Evolutionary conservation across 2,329 filamentous ascomycete species (phyloP), one percentile per base, ranked within the genome.

Genomic region (Venturia asperata): DNA sequence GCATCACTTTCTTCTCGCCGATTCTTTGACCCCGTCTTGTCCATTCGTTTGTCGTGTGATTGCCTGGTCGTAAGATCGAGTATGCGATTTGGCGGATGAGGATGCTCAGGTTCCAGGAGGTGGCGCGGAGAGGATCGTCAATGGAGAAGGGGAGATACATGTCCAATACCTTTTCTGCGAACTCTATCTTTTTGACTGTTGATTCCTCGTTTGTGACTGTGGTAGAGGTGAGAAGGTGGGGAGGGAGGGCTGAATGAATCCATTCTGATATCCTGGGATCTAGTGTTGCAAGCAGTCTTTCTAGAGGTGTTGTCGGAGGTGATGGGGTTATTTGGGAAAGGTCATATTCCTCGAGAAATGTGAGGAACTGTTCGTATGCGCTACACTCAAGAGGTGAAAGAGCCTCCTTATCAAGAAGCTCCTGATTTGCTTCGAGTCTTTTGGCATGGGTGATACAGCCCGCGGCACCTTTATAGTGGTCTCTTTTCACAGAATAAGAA

Each of bases 71-170:
- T 10, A 66, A 10, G 11, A 66, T 42, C 17, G 47, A 58, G 56
- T 67, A 67, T 2, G 64, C 64, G 19, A 63, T 13, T 37, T 19
- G 34, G 37, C 65, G 65, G n/a, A 67, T 37, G 3, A n/a, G n/a
- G 5, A n/a, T 49, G 34, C 55, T 27, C 24, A 52, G 17, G 17
- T 55, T 30, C 65, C 65, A 67, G 27, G 64, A 55, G 2, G 63
- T 42, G 27, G 56, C 58, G n/a, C 65, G 63, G 9, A 34, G 39
- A 17, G 65, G 24, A 34, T 67, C 65, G 27, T 67, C 65, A 30
- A 66, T 61, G 39, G 66, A 64, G 47, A 64, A 47, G 17, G 63
- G 63, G 11, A 64, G 49, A 34, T 56, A 64, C 63, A 64, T 64
- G n/a, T 52, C 42, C 11, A 52, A n/a, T 1, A 45, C 10, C 19